Conservation (phyloP, 2,329 filamentous ascomycete genomes). For the Nothomitra cinnamomea region DNA sequence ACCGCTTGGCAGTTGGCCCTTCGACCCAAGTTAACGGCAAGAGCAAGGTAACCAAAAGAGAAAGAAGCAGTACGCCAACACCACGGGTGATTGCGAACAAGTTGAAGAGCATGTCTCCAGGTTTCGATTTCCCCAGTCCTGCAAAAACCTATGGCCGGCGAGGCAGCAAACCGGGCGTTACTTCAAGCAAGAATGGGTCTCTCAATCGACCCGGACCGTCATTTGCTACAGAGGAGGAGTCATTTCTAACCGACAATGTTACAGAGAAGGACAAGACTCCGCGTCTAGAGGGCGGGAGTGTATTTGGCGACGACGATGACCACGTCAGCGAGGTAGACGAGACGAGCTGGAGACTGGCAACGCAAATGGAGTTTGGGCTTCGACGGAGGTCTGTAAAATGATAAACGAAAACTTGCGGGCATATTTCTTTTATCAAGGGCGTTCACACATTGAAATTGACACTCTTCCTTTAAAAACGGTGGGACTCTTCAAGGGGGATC, state of each 20-base stretch:
- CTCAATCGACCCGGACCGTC: background rate
- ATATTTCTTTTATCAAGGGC: too few species aligned
- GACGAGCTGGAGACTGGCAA: slow-evolving; percentile 17
- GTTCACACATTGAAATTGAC: background rate
- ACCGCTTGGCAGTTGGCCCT: background rate
- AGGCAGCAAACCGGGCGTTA: background rate
- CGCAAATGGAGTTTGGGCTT: slow-evolving; percentile 18
- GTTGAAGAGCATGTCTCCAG: background rate
- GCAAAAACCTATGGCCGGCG: background rate
- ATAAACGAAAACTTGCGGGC: background rate
- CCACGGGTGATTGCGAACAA: slow-evolving; percentile 5
- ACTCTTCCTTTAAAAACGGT: too few species aligned
- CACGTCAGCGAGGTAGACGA: slow-evolving; percentile 13
- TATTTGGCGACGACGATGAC: background rate
- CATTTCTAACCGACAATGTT: background rate
- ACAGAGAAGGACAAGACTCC: background rate
- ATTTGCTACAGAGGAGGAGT: background rate
- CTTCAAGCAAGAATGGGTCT: background rate
- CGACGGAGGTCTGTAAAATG: slow-evolving; percentile 10
- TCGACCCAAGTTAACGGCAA: slow-evolving; percentile 14
- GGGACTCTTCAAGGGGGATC: too few species aligned
- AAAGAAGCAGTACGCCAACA: slow-evolving; percentile 17
- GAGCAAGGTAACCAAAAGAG: slow-evolving; percentile 14
- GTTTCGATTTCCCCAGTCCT: background rate
- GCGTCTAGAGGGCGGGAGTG: background rate